phyloP scores from a whole-genome alignment of 2,329 filamentous ascomycete genomes.

The Cladosporium sp. region DNA sequence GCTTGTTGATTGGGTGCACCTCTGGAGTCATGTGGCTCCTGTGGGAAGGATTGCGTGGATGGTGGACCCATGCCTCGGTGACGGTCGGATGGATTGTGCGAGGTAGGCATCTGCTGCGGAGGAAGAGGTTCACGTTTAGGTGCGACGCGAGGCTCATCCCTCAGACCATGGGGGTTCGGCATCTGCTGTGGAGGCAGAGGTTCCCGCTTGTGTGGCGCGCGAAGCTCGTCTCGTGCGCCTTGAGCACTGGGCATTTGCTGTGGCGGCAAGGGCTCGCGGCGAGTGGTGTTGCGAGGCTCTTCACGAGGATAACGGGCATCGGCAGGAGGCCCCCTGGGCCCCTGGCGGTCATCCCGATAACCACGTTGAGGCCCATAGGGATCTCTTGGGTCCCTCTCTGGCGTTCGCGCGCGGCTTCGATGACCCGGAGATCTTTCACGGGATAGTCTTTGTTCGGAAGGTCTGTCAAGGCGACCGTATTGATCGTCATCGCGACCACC shows the following conservation, averaged over 20 bases:
- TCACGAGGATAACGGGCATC: conserved; percentile 15
- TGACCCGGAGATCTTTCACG: conserved; percentile 45
- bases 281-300: conserved; percentile 1
- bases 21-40: conserved; percentile 8
- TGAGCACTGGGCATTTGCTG: conserved; percentile 15
- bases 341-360: conserved; percentile 13
- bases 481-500: conserved; percentile 31
- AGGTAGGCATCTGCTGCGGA: conserved; percentile 15
- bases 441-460: conserved; percentile 37
- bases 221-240: background rate
- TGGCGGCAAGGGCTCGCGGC: conserved; percentile 9
- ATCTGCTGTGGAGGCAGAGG: conserved; percentile 15
- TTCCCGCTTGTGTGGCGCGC: conserved; percentile 1
- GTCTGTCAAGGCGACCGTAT: conserved; percentile 48
- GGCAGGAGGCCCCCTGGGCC: background rate
- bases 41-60: background rate
- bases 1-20: background rate
- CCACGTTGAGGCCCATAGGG: conserved; percentile 9
- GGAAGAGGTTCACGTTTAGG: conserved; percentile 14
- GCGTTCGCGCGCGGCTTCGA: conserved; percentile 40
- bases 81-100: conserved; percentile 2
- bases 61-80: conserved; percentile 2
- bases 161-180: background rate
- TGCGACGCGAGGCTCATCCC: conserved; percentile 11
- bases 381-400: conserved; percentile 33